A percentile compares a stretch with the other conserved stretches of the same genome.
phyloP scores from a whole-genome alignment of 129 eudicot species.

The Arctium minus region DNA sequence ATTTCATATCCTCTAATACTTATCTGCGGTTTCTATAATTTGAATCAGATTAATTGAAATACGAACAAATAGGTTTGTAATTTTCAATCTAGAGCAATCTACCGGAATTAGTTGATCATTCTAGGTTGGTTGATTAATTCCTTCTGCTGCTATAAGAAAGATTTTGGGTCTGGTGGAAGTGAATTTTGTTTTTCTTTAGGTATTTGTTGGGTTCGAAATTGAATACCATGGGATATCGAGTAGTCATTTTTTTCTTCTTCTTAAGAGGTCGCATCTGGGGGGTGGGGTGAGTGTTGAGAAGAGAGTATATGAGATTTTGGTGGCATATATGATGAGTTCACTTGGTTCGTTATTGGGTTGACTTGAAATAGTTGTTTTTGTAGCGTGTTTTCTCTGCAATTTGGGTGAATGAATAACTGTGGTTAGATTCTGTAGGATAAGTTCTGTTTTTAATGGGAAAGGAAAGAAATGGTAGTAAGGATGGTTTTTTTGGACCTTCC shows the following conservation, averaged over 20 bases:
- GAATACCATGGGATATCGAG: conserved; percentile 1
- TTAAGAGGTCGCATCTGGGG: neutral
- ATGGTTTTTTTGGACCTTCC: neutral
- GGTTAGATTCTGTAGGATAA: neutral
- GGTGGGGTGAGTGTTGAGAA: neutral
- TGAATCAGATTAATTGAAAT: neutral
- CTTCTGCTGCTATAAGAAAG: neutral
- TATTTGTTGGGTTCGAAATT: neutral
- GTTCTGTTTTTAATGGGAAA: neutral
- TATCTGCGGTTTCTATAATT: neutral
- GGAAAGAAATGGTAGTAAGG: neutral
- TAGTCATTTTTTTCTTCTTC: neutral
- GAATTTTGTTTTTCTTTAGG: neutral
- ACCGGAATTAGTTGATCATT: neutral
- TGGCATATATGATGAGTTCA: neutral
- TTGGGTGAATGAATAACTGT: neutral
- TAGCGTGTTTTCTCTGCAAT: neutral
- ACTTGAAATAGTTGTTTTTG: neutral
- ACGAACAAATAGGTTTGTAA: neutral
- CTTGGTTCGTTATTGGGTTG: neutral
- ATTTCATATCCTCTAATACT: neutral
- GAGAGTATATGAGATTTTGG: neutral
- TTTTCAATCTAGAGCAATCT: neutral
- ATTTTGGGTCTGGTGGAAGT: neutral
- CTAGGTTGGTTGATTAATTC: neutral